Percentiles rank a stretch among this genome's conserved stretches.
Evolutionary conservation across 805 yeast species (phyloP).

Genomic region (Schizosaccharomyces japonicus): DNA sequence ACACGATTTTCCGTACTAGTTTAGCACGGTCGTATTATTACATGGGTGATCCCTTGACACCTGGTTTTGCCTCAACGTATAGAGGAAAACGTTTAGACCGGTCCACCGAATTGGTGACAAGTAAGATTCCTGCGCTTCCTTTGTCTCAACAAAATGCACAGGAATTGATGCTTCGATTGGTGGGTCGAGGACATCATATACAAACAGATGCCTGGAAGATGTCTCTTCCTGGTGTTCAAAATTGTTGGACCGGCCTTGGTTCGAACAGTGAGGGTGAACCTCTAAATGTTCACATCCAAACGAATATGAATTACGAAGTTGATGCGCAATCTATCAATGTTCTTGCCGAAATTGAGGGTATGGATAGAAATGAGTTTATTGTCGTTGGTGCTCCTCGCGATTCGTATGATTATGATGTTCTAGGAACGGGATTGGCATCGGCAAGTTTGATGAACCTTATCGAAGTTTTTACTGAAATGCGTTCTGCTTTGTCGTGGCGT

Average conservation of each 20-base stretch:
- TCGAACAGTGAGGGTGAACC: neutral
- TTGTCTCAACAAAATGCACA: neutral
- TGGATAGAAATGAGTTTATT: conserved; percentile 28
- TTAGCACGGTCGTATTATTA: neutral
- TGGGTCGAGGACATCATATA: conserved; percentile 33
- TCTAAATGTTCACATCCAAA: neutral
- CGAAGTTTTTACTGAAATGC: conserved; percentile 27
- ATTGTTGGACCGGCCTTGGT: neutral
- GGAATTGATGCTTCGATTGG: neutral
- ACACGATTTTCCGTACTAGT: neutral
- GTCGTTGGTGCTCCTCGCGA: conserved; percentile 58
- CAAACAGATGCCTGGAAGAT: conserved; percentile 59
- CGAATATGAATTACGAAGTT: conserved; percentile 24
- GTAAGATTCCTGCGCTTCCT: neutral
- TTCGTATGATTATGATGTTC: conserved; percentile 62
- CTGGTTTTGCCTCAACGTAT: neutral
- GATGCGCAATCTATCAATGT: conserved; percentile 38
- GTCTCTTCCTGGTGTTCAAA: conserved; percentile 26
- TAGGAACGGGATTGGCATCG: conserved; percentile 57
- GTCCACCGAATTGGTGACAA: too few species aligned
- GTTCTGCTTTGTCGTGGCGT: conserved; percentile 37
- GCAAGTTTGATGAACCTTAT: conserved; percentile 42
- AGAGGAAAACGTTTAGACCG: neutral
- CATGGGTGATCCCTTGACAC: neutral
- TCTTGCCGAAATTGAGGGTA: conserved; percentile 37